Base-by-base conservation (phyloP, 257 asterid genomes). In the Solanum clarkiae region DNA sequence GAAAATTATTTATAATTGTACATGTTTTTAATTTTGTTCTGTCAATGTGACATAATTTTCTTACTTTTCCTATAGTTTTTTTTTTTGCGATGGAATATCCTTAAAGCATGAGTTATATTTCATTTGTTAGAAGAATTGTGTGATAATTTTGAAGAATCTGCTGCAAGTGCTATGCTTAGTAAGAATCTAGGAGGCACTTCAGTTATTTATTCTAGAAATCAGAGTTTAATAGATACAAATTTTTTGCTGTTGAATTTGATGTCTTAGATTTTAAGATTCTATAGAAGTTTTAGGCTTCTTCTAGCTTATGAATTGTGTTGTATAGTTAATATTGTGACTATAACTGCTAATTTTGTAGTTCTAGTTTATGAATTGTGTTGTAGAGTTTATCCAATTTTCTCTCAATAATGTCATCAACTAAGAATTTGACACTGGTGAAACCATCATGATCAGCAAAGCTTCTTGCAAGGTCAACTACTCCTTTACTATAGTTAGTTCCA, bases 401-500 rank as follows among this genome's bases (percentile, higher is more conserved):
- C 32, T 29, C 32, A 29, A 29, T 29, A 29, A 29, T 29, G 32
- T 29, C 32, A 29, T 29, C 32, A 29, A 97, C 99, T 93, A 95
- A 87, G 89, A 94, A 94, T 86, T 91, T 95, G 82, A 95, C 91
- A 82, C 89, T 90, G 85, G 97, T 85, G 84, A 94, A 90, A 82
- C 98, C 99, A 90, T 91, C 97, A 85, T 98, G 99, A 51, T 87
- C 95, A 51, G 96, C 94, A 87, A 97, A 96, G 85, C 75, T 91
- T 80, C 93, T 93, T 90, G 99, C 98, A 83, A 97, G 93, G 87
- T 92, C 94, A 85, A 97, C 89, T 80, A 98, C 99, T 84, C 98
- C 98, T 90, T 94, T 98, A 87, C 97, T 93, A 88, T 97, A 97
- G 89, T 97, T 98, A 83, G 93, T 95, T 85, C 98, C 99, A 29